A percentile compares a stretch with the other conserved stretches of the same genome.
These are phyloP conservation scores for Halenospora varia DNA, from an alignment of 495 filamentous ascomycete genomes.

Conservation along the genomic window DNA sequence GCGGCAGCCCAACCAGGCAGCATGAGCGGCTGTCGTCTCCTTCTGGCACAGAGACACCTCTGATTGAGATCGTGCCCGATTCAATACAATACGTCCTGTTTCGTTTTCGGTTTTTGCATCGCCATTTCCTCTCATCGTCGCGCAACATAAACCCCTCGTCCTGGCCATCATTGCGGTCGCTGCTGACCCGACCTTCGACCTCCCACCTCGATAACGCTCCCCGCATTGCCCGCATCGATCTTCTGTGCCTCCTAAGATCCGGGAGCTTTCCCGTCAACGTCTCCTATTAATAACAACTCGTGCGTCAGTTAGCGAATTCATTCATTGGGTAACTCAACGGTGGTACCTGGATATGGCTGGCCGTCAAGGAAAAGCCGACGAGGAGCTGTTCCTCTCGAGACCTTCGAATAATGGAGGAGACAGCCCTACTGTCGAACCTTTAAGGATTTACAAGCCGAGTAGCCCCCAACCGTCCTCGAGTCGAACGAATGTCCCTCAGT, in stretches of 20 bases:
- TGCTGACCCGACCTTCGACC: conserved; percentile 5
- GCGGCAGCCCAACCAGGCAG: not conserved
- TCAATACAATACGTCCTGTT: not conserved
- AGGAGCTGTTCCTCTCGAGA: conserved; percentile 73
- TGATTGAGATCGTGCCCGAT: not conserved
- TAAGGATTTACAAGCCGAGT: conserved; percentile 76
- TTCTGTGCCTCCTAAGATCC: conserved; percentile 15
- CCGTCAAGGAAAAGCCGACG: conserved; percentile 51
- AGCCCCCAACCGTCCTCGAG: conserved; percentile 45
- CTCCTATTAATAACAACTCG: conserved; percentile 25
- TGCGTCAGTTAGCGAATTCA: conserved; percentile 20
- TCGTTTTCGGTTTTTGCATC: conserved; percentile 13
- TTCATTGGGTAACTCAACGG: conserved; percentile 12
- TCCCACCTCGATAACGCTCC: conserved; percentile 4
- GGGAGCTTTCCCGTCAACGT: conserved; percentile 18
- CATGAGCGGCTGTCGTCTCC: not conserved
- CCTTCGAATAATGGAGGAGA: conserved; percentile 50
- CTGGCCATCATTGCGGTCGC: conserved; percentile 18
- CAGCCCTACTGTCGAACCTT: conserved; percentile 74
- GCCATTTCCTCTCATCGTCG: conserved; percentile 10
- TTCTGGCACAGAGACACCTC: not conserved
- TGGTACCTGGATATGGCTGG: conserved; percentile 20
- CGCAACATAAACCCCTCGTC: not conserved
- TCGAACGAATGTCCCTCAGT: conserved; percentile 42
- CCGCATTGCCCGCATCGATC: conserved; percentile 19